Conservation (phyloP, 495 filamentous ascomycete species). For the Aspergillus homomorphus region DNA sequence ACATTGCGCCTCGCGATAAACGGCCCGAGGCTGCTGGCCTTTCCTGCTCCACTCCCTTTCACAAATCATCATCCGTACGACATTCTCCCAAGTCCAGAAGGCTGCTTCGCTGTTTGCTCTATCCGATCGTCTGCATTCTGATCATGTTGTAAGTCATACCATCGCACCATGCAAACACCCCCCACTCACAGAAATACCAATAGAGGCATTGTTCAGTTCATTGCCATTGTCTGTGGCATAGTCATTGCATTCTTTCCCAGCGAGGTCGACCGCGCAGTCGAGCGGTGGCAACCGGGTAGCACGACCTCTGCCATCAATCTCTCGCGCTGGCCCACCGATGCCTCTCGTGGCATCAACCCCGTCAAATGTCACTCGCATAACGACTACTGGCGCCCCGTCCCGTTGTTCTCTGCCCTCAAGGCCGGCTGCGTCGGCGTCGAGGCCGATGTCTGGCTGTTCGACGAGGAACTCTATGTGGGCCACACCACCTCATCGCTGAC, state of each 20-base stretch:
- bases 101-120: slow-evolving; percentile 22
- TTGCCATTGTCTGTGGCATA: slow-evolving; percentile 51
- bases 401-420: slow-evolving; percentile 64
- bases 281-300: slow-evolving; percentile 49
- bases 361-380: slow-evolving; percentile 77
- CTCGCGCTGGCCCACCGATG: slow-evolving; percentile 70
- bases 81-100: slow-evolving; percentile 4
- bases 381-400: slow-evolving; percentile 80
- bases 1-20: background rate
- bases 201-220: slow-evolving; percentile 47
- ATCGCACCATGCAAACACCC: background rate
- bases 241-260: slow-evolving; percentile 54
- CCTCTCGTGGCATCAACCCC: slow-evolving; percentile 66
- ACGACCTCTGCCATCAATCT: slow-evolving; percentile 40
- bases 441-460: slow-evolving; percentile 83
- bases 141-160: slow-evolving; percentile 36
- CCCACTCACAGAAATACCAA: background rate
- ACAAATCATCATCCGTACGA: background rate
- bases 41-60: background rate
- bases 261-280: slow-evolving; percentile 48
- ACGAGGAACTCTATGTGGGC: slow-evolving; percentile 62
- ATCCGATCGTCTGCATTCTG: slow-evolving; percentile 26
- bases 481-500: slow-evolving; percentile 49
- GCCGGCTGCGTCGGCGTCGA: slow-evolving; percentile 69
- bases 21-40: background rate